Evolutionary conservation across 2,329 filamentous ascomycete genomes (phyloP).

Genomic region (Trichoderma brevicompactum): DNA sequence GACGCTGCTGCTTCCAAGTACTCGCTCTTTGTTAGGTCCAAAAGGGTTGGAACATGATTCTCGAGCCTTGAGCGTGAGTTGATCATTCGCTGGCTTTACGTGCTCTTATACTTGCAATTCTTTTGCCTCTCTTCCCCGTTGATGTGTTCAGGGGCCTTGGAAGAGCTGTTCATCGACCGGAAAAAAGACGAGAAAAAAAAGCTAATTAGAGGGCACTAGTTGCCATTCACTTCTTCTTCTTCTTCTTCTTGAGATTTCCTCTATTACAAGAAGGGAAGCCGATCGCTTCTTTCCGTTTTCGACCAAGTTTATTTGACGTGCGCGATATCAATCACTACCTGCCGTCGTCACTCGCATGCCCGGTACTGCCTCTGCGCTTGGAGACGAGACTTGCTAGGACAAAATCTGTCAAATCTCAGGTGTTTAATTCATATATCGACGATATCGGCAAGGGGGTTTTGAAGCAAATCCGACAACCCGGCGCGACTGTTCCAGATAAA

Average conservation of each 20-base stretch:
- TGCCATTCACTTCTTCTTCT: slow-evolving; percentile 24
- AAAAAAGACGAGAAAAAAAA: too few relatives aligned
- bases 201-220: slow-evolving; percentile 17
- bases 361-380: neutral
- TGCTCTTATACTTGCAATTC: neutral
- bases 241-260: neutral
- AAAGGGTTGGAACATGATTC: slow-evolving; percentile 20
- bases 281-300: slow-evolving; percentile 20
- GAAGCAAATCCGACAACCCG: neutral
- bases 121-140: neutral
- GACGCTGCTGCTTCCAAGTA: slow-evolving; percentile 22
- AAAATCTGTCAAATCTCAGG: neutral
- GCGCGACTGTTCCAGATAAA: neutral
- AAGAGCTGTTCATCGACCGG: neutral
- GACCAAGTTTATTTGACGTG: neutral
- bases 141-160: neutral
- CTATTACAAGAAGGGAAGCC: slow-evolving; percentile 2
- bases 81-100: slow-evolving; percentile 10
- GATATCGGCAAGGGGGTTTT: neutral
- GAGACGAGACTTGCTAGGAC: neutral
- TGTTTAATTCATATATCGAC: neutral
- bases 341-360: neutral
- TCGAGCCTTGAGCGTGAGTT: slow-evolving; percentile 24
- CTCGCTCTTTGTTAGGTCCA: slow-evolving; percentile 8
- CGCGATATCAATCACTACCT: neutral